These are phyloP conservation scores for Colletotrichum coccodes DNA, from an alignment of 2,329 filamentous ascomycete genomes.

Conservation along the genomic window DNA sequence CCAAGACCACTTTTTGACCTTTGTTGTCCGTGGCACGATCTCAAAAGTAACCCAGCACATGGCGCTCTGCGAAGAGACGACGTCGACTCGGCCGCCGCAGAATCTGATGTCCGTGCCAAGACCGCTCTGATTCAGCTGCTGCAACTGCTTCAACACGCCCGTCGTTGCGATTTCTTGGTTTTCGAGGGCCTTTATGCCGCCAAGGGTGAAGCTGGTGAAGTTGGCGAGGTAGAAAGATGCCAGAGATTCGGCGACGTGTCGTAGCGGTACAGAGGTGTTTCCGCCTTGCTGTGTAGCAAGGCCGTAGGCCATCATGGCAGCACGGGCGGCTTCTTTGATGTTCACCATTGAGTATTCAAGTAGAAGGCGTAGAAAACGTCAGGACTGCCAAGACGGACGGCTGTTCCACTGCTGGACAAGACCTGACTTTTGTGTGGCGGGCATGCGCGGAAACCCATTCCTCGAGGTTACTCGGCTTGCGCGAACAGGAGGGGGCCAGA, in stretches of 20 bases:
- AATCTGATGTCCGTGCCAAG: constrained; percentile 18
- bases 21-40: not conserved
- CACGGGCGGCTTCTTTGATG: constrained; percentile 16
- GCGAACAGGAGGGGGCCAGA: not conserved
- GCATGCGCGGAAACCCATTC: not conserved
- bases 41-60: constrained; percentile 21
- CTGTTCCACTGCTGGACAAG: not conserved
- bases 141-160: not conserved
- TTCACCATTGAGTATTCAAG: constrained; percentile 1
- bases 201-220: constrained; percentile 20
- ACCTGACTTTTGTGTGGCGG: not conserved
- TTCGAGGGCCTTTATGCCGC: not conserved
- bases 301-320: constrained; percentile 15
- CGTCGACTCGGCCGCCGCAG: not conserved
- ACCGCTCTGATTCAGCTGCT: constrained; percentile 29
- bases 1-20: constrained; percentile 6
- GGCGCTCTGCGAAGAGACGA: constrained; percentile 15
- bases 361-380: too few relatives aligned
- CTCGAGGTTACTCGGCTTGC: not conserved
- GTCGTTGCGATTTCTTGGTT: not conserved
- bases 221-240: constrained; percentile 18
- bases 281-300: constrained; percentile 1
- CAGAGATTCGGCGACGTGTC: not conserved
- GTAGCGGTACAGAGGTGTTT: constrained; percentile 1
- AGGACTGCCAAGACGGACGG: too few relatives aligned